Conservation (phyloP, 139 green algal genomes). For the Asterochloris erici region DNA sequence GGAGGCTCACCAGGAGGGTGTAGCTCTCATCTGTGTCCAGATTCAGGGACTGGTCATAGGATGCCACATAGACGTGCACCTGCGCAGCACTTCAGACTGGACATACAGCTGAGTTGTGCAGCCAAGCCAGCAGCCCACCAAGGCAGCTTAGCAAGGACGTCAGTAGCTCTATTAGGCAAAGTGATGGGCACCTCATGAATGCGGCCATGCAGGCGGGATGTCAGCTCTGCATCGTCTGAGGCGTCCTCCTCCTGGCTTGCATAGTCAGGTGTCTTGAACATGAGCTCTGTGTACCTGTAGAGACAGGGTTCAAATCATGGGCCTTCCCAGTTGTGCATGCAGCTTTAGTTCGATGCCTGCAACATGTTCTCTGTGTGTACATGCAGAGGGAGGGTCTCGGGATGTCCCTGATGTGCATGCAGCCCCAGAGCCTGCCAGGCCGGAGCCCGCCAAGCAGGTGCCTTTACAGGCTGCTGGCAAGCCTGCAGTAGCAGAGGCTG, state of each 20-base stretch:
- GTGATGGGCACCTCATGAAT: too few species aligned
- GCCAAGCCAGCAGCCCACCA: background rate
- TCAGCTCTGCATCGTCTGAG: background rate
- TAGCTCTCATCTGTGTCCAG: slow-evolving; percentile 47
- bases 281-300: slow-evolving; percentile 20
- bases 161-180: too few species aligned
- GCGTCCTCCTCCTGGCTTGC: too few species aligned
- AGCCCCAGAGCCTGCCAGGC: too few species aligned
- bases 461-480: too few species aligned
- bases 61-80: slow-evolving; percentile 36
- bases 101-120: background rate
- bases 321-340: background rate
- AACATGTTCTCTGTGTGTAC: too few species aligned
- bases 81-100: background rate
- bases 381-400: too few species aligned
- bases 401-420: background rate
- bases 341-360: too few species aligned
- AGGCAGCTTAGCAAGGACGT: background rate
- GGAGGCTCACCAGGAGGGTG: slow-evolving; percentile 25
- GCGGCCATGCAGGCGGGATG: too few species aligned
- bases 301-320: too few species aligned
- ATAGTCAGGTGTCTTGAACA: slow-evolving; percentile 5
- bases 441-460: too few species aligned
- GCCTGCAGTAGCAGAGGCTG: too few species aligned
- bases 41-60: slow-evolving; percentile 40